Base-by-base conservation (phyloP, 352 stramenopile genomes). In the Thalassiosira hispida region DNA sequence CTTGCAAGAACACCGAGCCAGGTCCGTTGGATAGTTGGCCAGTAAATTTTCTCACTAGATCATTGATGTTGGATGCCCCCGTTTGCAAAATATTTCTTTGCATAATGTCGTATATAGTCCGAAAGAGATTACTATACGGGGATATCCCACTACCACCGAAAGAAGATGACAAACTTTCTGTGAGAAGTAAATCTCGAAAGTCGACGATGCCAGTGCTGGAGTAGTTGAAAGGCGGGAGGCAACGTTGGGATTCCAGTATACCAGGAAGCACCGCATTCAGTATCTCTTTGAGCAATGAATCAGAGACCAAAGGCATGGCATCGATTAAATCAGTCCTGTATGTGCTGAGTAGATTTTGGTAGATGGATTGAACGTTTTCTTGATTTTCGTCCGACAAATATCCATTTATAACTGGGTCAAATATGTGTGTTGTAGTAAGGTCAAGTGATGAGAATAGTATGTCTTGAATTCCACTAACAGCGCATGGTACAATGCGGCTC, bases 161-260 rank as follows among this genome's bases (percentile, higher is more conserved):
- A 35, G 18, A 27, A 2, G 18, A 31, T 25, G 72, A 23, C 29
- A 64, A 16, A 2, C 40, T 49, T 51, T 64, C 31, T 12, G 59
- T 25, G 5, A 87, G 56, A 4, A 87, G 29, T 12, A 87, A 72
- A 11, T 87, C 80, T 12, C 75, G 74, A 71, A 87, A 84, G 49
- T 87, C 80, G 47, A 86, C 22, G 20, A 27, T 46, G 9, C 22
- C 33, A 51, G 23, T 52, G 31, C 53, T 22, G 9, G 56, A 52
- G 31, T 29, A 40, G 16, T 18, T 51, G 8, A 22, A 20, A 22
- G 42, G 42, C 5, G 6, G 42, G 3, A 20, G 6, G 42, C 42
- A 51, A 22, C 16, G 6, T 5, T 18, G 6, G 16, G 7, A 20
- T 16, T 14, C 16, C 2, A 75, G 9, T 0, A 76, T 51, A 8